Evolutionary conservation across 345 rosid genomes (phyloP).

Genomic region (Eucalyptus viminalis): DNA sequence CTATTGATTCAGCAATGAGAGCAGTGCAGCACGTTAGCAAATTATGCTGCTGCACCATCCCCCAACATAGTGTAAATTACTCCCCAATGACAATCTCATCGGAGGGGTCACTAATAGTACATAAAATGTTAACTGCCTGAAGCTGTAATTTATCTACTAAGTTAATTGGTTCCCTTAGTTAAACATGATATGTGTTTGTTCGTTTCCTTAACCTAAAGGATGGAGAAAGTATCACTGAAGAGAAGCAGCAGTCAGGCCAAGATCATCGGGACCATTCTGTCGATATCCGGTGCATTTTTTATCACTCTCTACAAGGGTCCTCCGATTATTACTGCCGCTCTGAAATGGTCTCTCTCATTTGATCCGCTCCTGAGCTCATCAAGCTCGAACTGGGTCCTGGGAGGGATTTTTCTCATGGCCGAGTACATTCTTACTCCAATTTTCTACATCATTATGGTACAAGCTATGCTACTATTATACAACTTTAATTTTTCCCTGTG

Average conservation of each 20-base stretch:
- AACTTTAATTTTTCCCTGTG: background rate
- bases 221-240: slow-evolving; percentile 56
- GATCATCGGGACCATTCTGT: slow-evolving; percentile 60
- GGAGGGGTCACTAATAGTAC: too few relatives aligned
- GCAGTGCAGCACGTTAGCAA: background rate
- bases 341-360: slow-evolving; percentile 14
- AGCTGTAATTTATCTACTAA: background rate
- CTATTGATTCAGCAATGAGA: background rate
- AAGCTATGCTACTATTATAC: background rate
- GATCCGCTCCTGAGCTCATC: slow-evolving; percentile 21
- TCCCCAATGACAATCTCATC: background rate
- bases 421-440: slow-evolving; percentile 54
- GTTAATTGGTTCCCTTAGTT: background rate
- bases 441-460: slow-evolving; percentile 84
- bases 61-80: background rate
- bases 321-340: slow-evolving; percentile 12
- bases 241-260: slow-evolving; percentile 67
- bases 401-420: slow-evolving; percentile 52
- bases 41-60: background rate
- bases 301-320: slow-evolving; percentile 75
- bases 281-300: slow-evolving; percentile 62
- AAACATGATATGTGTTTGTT: background rate
- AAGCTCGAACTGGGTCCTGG: slow-evolving; percentile 51
- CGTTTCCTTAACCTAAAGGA: slow-evolving; percentile 15
- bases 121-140: too few relatives aligned